Percentiles rank a stretch among this genome's conserved stretches.
Conservation (phyloP, 768 basidiomycete genomes). For the Inosperma sp. region DNA sequence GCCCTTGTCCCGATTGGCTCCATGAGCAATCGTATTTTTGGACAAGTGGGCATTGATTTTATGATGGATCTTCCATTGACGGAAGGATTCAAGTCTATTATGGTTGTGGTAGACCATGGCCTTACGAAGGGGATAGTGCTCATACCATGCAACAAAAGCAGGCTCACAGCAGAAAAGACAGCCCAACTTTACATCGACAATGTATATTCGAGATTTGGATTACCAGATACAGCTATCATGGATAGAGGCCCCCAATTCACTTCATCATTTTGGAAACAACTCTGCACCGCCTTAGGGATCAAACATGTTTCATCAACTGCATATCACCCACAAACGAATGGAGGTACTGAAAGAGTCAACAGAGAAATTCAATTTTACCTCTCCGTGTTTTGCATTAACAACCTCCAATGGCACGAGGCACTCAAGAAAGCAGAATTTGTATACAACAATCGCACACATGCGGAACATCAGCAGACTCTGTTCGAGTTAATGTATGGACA, state of each 20-base stretch:
- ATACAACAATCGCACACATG: slow-evolving; percentile 16
- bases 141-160: too few species aligned
- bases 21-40: too few species aligned
- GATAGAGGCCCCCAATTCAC: slow-evolving; percentile 25
- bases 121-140: too few species aligned
- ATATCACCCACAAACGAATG: slow-evolving; percentile 20
- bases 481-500: slow-evolving; percentile 20
- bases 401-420: slow-evolving; percentile 14
- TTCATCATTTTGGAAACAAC: slow-evolving; percentile 17
- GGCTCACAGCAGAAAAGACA: too few species aligned
- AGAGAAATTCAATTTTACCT: slow-evolving; percentile 22
- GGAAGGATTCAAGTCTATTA: too few species aligned
- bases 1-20: too few species aligned
- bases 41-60: too few species aligned
- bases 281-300: slow-evolving; percentile 14
- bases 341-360: slow-evolving; percentile 20
- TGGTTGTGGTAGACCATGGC: too few species aligned
- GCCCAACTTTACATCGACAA: too few species aligned
- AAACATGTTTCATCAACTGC: slow-evolving; percentile 7
- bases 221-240: slow-evolving; percentile 22
- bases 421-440: slow-evolving; percentile 16
- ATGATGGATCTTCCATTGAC: too few species aligned
- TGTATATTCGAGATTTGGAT: too few species aligned
- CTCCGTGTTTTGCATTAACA: slow-evolving; percentile 13
- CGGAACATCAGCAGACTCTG: slow-evolving; percentile 13